Evolutionary conservation across 1,284 basidiomycete species (phyloP), one percentile per base, ranked within the genome.

Genomic region (Fomitopsis betulina): DNA sequence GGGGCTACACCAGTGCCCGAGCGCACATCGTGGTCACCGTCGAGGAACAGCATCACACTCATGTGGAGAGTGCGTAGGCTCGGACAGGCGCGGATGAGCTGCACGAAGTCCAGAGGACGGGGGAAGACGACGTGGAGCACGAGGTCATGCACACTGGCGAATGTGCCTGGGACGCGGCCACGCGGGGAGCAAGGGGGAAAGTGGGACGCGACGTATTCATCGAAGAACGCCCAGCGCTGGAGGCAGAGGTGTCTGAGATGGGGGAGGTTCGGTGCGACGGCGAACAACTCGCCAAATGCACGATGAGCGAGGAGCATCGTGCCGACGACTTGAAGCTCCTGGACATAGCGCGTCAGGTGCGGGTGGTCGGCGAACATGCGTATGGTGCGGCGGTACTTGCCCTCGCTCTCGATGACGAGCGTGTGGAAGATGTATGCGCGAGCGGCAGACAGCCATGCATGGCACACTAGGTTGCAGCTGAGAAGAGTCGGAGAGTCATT

Each of bases 391-490:
- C 32, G 15, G 49, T 51, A 35, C 19, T 23, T 7, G 33, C 32
- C 49, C 19, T 19, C n/a, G 32, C 49, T 51, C 17, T 9, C 21
- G 45, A 47, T n/a, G 45, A 47, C 21, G 45, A 47, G 45, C 13
- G 15, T 17, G 45, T 21, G 45, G 45, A 30, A 47, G 12, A 30
- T 47, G 25, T 17, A 27, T 27, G 45, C 13, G 8, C 69, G 69
- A 19, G 69, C 59, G 12, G 70, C 56, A 6, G 68, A 65, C 27
- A 70, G 60, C 72, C 71, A 74, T 3, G 63, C 55, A 56, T 66
- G 68, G 63, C 68, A 72, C n/a, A 70, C 68, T 6, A 73, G 62
- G 53, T 66, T 69, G 61, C 71, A 73, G 0, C 65, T 50, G 53
- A 59, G 61, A 45, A 75, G 69, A 7, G 67, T 56, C 8, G 50